Percentiles rank a stretch among this genome's conserved stretches.
Conservation (phyloP, 441 rosid species). For the Pelargonium australe region DNA sequence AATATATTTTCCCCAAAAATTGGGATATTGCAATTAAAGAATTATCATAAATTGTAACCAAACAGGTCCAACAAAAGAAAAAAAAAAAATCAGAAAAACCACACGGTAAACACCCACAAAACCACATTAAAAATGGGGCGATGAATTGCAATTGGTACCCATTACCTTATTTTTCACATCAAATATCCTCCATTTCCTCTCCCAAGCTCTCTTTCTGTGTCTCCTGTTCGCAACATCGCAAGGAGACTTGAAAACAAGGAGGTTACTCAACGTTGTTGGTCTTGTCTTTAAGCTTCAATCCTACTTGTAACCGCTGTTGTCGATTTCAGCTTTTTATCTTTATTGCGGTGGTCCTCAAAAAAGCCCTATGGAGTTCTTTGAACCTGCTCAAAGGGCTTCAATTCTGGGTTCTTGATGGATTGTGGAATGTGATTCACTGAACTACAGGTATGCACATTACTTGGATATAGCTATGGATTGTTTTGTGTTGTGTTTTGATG, state of each 20-base stretch:
- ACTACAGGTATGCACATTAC: not conserved
- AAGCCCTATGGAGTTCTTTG: not conserved
- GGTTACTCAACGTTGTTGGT: not conserved
- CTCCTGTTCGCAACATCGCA: not conserved
- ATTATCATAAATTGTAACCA: no score
- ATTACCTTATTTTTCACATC: not conserved
- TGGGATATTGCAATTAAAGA: no score
- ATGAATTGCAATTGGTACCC: not conserved
- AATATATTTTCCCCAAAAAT: no score
- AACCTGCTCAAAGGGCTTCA: not conserved
- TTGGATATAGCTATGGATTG: not conserved
- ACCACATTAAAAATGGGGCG: not conserved
- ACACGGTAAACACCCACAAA: not conserved
- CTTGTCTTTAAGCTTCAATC: not conserved
- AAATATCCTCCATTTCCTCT: no score
- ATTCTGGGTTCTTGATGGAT: not conserved
- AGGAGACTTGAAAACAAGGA: not conserved
- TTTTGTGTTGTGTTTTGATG: not conserved
- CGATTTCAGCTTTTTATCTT: not conserved
- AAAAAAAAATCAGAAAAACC: not conserved
- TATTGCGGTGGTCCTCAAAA: not conserved
- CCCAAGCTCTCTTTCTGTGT: not conserved
- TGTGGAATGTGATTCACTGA: not conserved
- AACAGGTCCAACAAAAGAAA: no score
- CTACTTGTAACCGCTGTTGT: not conserved